These are phyloP conservation scores for Suillus brevipes DNA, from an alignment of 768 basidiomycete species.

Conservation along the genomic window DNA sequence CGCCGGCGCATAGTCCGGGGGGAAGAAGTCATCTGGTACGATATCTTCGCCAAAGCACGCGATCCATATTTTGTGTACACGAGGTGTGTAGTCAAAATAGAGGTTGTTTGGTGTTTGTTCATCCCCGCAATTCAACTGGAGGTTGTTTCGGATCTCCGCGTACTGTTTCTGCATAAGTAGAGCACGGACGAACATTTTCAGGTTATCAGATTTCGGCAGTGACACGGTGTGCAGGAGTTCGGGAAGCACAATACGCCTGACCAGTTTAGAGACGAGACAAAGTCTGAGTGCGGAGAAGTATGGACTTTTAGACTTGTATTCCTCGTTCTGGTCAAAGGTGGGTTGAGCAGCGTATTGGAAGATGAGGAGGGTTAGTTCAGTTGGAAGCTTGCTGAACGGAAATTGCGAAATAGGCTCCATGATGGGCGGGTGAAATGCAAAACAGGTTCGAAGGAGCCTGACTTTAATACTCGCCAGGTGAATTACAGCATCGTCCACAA, in stretches of 20 bases:
- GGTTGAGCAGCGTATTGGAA: conserved; percentile 33
- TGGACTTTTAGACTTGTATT: background rate
- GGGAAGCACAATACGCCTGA: conserved; percentile 39
- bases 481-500: background rate
- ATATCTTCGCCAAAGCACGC: conserved; percentile 15
- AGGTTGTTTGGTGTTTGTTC: conserved; percentile 20
- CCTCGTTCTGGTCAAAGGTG: conserved; percentile 4
- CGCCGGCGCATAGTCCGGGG: background rate
- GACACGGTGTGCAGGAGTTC: conserved; percentile 40
- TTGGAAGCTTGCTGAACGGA: conserved; percentile 30
- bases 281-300: conserved; percentile 33
- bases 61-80: conserved; percentile 38
- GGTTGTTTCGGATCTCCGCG: background rate
- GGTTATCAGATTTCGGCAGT: conserved; percentile 18
- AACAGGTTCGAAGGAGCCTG: background rate
- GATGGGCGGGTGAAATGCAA: background rate
- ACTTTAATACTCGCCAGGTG: background rate
- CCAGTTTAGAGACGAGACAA: conserved; percentile 32
- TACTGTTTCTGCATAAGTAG: conserved; percentile 28
- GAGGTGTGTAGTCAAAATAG: conserved; percentile 30
- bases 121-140: background rate
- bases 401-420: conserved; percentile 5
- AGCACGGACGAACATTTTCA: conserved; percentile 32
- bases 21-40: conserved; percentile 15
- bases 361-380: conserved; percentile 39